These are phyloP conservation scores for Dimocarpus longan DNA, from an alignment of 345 rosid genomes.

Conservation along the genomic window DNA sequence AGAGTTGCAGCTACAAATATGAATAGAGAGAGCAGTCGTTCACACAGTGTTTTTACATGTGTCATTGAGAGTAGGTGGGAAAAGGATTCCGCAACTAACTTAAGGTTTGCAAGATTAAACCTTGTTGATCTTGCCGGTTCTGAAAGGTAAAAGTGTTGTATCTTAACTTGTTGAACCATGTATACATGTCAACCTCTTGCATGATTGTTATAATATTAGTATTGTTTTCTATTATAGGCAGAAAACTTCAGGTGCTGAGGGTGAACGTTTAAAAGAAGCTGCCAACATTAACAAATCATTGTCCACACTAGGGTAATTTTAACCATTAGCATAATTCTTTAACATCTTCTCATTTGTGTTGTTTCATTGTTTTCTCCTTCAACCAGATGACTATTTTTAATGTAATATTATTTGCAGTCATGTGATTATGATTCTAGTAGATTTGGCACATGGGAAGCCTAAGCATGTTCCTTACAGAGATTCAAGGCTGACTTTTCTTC, in stretches of 20 bases:
- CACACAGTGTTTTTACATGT: constrained; percentile 92
- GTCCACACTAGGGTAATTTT: constrained; percentile 85
- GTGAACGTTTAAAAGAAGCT: constrained; percentile 97
- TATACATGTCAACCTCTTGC: constrained; percentile 10
- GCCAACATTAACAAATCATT: constrained; percentile 94
- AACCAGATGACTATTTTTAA: neutral
- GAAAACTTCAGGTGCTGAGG: constrained; percentile 98
- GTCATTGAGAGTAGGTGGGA: constrained; percentile 96
- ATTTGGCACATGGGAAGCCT: constrained; percentile 79
- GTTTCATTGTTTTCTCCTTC: constrained; percentile 4
- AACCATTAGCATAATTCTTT: constrained; percentile 14
- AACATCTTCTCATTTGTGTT: neutral
- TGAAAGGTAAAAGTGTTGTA: constrained; percentile 60
- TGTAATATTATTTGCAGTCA: constrained; percentile 55
- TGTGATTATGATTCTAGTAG: constrained; percentile 96
- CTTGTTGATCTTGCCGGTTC: constrained; percentile 96
- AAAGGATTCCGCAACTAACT: constrained; percentile 79
- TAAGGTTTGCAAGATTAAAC: constrained; percentile 90
- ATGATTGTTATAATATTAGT: neutral
- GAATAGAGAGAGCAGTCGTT: constrained; percentile 97
- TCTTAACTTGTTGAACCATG: constrained; percentile 17
- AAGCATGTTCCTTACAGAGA: constrained; percentile 93
- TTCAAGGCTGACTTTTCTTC: constrained; percentile 95
- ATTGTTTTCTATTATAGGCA: constrained; percentile 55
- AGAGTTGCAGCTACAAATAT: constrained; percentile 94